Base-by-base conservation (phyloP, 2,329 filamentous ascomycete species). In the Sporothrix euskadiensis region DNA sequence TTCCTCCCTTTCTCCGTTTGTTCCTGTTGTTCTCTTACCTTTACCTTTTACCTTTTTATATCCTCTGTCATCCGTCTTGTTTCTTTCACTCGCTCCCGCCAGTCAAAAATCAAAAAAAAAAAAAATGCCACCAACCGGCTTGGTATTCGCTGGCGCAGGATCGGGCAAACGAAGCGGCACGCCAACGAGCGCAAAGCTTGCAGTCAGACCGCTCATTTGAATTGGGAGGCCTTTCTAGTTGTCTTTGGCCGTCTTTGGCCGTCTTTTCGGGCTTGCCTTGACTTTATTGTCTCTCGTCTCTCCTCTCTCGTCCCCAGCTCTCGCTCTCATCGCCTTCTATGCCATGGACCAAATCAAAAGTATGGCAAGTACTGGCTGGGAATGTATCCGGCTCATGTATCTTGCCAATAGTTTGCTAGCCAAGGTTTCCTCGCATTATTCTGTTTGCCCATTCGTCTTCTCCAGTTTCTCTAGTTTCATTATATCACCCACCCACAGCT, bases 131-230 rank as follows among this genome's bases (percentile, higher is more conserved):
- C n/a, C 39, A 66, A 2, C 61, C n/a, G 61, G n/a, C n/a, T 41
- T 30, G 39, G 61, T 12, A 2, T 30, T 12, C 6, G 32, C 1
- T 30, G 61, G n/a, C 3, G 22, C 61, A 32, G 59, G 61, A 30
- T 66, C 39, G 39, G 39, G 39, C 61, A 47, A 47, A 63, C 32
- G 35, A 56, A 47, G 9, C 39, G 47, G 39, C n/a, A 14, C 61
- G 22, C 61, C 39, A 47, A 66, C 61, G 6, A 66, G 6, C 12
- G 39, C 39, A 66, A 66, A 30, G 39, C 22, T 30, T 44, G 22
- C 30, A 41, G 52, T 52, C 70, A 65, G 70, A 71, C 57, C 70
- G 70, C 70, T 71, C 41, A 41, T 71, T 56, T 54, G 41, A 14
- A 12, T 56, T 3, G 52, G 12, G 1, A 26, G 26, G 26, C 26